Base-by-base conservation (phyloP, 345 rosid species). In the Pseudoturritis turrita region DNA sequence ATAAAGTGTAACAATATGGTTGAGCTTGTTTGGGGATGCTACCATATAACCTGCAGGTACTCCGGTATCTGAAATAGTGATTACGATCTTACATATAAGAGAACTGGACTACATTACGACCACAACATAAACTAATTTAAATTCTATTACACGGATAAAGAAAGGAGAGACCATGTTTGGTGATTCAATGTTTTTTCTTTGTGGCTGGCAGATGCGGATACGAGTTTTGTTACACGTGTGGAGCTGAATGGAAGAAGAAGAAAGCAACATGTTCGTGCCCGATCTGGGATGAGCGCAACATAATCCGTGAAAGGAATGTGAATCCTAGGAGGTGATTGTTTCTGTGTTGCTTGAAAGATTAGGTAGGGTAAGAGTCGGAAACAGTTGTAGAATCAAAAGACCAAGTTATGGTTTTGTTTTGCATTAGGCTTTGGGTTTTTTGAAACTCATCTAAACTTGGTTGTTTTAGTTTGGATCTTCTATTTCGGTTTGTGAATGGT, bases 211-310 rank as follows among this genome's bases (percentile, higher is more conserved):
- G 91, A 58, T 84, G 88, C 44, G 88, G 87, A 19, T 75, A 68
- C 36, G 81, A 87, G 80, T 87, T 87, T 54, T 87, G 91, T 73
- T 87, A 87, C 68, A 83, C 81, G 2, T 87, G 91, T 75, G 91
- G 91, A 54, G 86, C 84, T 40, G 73, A 80, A 55, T 87, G 88
- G 87, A 80, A 68, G 59, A 29, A 75, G n/a, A 83, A 84, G 74
- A 78, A 68, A 52, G 51, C 84, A 68, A 78, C 89, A 46, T 87
- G 91, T 71, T 0, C 46, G 1, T 87, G 91, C 44, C 81, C 79
- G 35, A 77, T 86, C 11, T 86, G 85, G 90, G 81, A 82, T 47
- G 90, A 83, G 61, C 73, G 75, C 23, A 75, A 81, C 67, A 75
- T 81, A 29, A 81, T 78, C 35, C 84, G 57, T 51, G 35, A 62